A percentile compares a stretch with the other conserved stretches of the same genome.
Evolutionary conservation across 192 early-diverging fungal genomes (phyloP).

Genomic region (Phycomyces blakesleeanus): DNA sequence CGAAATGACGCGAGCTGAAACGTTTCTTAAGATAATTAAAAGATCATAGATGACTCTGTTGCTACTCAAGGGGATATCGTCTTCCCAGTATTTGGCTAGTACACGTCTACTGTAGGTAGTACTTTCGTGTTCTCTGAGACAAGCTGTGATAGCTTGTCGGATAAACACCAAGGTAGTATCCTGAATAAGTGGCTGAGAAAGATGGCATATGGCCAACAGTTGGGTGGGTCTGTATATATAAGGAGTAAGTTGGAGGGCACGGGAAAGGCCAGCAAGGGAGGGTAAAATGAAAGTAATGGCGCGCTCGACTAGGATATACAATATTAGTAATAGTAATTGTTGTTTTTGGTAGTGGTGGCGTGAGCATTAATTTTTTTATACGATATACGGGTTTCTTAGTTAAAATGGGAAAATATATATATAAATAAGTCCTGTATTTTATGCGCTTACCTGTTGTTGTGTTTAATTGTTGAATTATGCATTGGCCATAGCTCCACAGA

Average conservation of each 20-base stretch:
- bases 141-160: slow-evolving; percentile 33
- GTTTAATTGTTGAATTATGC: slow-evolving; percentile 10
- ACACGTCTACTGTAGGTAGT: slow-evolving; percentile 45
- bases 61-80: slow-evolving; percentile 45
- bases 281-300: slow-evolving; percentile 55
- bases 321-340: neutral
- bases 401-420: too few relatives aligned
- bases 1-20: slow-evolving; percentile 45
- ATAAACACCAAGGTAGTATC: slow-evolving; percentile 45
- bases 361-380: too few relatives aligned
- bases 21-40: slow-evolving; percentile 50
- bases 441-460: neutral
- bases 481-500: slow-evolving; percentile 48
- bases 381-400: too few relatives aligned
- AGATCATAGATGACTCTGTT: slow-evolving; percentile 51
- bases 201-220: slow-evolving; percentile 42
- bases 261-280: slow-evolving; percentile 53
- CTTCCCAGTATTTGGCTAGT: slow-evolving; percentile 42
- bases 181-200: slow-evolving; percentile 45
- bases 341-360: too few relatives aligned
- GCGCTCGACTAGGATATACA: slow-evolving; percentile 36
- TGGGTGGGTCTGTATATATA: slow-evolving; percentile 43
- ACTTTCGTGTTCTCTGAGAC: slow-evolving; percentile 34
- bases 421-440: neutral
- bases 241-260: slow-evolving; percentile 48